phyloP scores from a whole-genome alignment of 139 green algal genomes.

The Chlorella vulgaris region DNA sequence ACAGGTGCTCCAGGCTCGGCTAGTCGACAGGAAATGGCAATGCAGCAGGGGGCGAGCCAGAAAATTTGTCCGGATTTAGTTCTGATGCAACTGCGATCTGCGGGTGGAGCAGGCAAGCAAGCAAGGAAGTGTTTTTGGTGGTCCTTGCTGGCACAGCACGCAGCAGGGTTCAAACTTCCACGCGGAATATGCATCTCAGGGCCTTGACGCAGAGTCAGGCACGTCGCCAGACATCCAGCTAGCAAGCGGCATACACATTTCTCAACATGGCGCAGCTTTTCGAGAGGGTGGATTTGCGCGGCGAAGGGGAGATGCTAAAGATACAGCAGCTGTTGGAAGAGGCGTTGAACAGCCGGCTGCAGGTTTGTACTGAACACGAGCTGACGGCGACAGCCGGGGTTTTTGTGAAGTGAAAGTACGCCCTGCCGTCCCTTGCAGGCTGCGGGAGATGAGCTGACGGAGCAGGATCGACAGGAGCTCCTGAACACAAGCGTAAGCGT shows the following conservation, averaged over 20 bases:
- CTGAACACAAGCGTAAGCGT: background rate
- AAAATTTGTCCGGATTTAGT: too few species aligned
- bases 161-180: too few species aligned
- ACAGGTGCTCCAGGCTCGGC: background rate
- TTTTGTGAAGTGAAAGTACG: background rate
- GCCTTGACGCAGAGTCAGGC: too few species aligned
- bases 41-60: too few species aligned
- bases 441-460: background rate
- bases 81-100: too few species aligned
- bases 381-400: background rate
- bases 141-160: too few species aligned
- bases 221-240: background rate
- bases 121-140: too few species aligned
- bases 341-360: background rate
- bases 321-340: constrained; percentile 16
- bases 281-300: constrained; percentile 11
- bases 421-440: background rate
- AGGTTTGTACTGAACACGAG: constrained; percentile 7
- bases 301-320: constrained; percentile 7
- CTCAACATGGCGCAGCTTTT: background rate
- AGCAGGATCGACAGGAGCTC: background rate
- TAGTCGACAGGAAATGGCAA: too few species aligned
- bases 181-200: too few species aligned
- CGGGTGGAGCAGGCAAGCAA: too few species aligned
- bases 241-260: background rate